These are phyloP conservation scores for Paramecium sexaurelia DNA, from an alignment of 73 alveolate species.

Conservation along the genomic window DNA sequence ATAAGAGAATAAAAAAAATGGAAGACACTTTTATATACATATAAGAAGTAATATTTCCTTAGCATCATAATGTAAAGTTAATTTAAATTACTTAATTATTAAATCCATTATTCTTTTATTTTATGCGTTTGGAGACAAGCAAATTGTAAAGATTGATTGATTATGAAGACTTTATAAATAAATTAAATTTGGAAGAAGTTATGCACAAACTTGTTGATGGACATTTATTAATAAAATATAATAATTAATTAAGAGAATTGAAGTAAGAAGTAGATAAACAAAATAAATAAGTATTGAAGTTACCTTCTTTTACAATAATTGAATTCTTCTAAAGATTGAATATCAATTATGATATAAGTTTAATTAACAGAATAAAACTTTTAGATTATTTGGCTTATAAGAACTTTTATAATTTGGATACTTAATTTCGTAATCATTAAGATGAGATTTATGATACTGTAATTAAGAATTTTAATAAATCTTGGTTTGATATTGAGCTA, in stretches of 20 bases:
- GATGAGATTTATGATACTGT: neutral
- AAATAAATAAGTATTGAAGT: neutral
- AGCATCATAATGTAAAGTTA: neutral
- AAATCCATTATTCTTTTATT: neutral
- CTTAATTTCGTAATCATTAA: neutral
- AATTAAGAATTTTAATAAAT: neutral
- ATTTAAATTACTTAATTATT: neutral
- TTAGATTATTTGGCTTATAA: neutral
- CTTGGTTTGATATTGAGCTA: constrained; percentile 11
- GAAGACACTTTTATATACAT: neutral
- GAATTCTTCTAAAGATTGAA: neutral
- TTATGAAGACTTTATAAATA: neutral
- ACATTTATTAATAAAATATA: neutral
- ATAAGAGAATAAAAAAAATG: neutral
- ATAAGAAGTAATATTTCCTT: neutral
- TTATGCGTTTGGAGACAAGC: neutral
- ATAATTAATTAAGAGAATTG: neutral
- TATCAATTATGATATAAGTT: neutral
- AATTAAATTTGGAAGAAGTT: neutral
- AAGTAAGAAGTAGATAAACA: neutral
- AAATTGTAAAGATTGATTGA: neutral
- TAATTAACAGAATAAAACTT: neutral
- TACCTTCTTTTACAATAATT: neutral
- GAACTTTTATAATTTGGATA: neutral
- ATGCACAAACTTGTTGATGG: neutral